Evolutionary conservation across 768 basidiomycete species (phyloP), one percentile per base, ranked within the genome.

Genomic region (Trametes punicea): DNA sequence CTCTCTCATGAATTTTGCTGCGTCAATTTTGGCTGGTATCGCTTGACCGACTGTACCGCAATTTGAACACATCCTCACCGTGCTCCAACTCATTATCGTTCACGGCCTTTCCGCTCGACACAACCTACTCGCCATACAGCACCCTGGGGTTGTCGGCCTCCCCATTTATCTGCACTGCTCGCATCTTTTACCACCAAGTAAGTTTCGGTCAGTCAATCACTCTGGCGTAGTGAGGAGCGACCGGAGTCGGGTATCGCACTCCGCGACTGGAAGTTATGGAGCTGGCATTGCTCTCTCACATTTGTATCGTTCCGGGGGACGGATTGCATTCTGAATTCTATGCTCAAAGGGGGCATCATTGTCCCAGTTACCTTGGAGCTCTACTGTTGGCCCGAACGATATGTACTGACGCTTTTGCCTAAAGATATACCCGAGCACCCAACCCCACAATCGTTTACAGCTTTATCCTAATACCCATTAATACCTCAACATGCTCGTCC

Each of bases 401-500:
- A n/a, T n/a, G n/a, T n/a, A n/a, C n/a, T n/a, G n/a, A 38, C 20
- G 2, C 20, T 11, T 1, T 41, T 23, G 40, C 21, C 10, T 21
- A 7, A n/a, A 18, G 40, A 41, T 41, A 23, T 23, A 41, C 40
- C 40, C 36, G 36, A 31, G 7, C 13, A 31, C 13, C 34, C 13
- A 36, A 5, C 8, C n/a, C 34, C 15, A 15, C 15, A 4, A 27
- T 41, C 53, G 57, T 18, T 38, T 59, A 59, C 54, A 59, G 51
- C 57, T 46, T n/a, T 44, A 2, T 18, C 11, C 29, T 38, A 55
- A 53, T 26, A 38, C 54, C 53, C 26, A 47, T 55, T 42, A 46
- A 44, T 52, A n/a, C 20, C 4, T 61, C 60, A 61, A 55, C 59
- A 88, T 88, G 86, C 71, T 81, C 63, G 79, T 88, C 65, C 77